phyloP scores from a whole-genome alignment of 1,139 yeast species.

The Spencermartinsiella ligniputridi region DNA sequence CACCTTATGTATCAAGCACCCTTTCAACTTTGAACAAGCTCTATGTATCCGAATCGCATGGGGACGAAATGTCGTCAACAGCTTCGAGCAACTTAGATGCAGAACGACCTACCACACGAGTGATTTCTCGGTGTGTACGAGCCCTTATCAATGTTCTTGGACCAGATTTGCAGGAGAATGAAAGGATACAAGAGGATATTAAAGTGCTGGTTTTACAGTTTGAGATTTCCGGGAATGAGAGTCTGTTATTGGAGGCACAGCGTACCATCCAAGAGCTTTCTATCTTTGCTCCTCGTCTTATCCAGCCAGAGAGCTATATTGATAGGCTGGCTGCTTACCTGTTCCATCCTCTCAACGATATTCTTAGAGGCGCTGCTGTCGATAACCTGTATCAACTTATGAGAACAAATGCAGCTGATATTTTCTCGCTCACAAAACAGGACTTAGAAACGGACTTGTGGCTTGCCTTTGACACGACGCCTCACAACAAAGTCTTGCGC shows the following conservation, averaged over 20 bases:
- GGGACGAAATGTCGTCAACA: slow-evolving; percentile 42
- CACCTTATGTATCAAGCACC: slow-evolving; percentile 40
- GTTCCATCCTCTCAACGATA: slow-evolving; percentile 14
- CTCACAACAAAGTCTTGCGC: slow-evolving; percentile 27
- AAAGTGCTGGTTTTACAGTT: slow-evolving; percentile 30
- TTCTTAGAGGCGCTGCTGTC: slow-evolving; percentile 32
- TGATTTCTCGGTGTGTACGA: slow-evolving; percentile 40
- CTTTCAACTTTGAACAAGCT: slow-evolving; percentile 45
- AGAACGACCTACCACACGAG: slow-evolving; percentile 38
- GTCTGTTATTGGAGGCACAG: slow-evolving; percentile 29
- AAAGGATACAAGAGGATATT: slow-evolving; percentile 22
- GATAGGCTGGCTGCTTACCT: slow-evolving; percentile 28
- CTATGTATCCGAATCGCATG: slow-evolving; percentile 52
- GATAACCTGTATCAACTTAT: slow-evolving; percentile 37
- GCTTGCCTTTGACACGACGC: slow-evolving; percentile 34
- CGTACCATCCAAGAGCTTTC: slow-evolving; percentile 28
- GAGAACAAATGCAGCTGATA: slow-evolving; percentile 29
- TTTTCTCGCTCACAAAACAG: slow-evolving; percentile 31
- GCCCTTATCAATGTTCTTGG: slow-evolving; percentile 46
- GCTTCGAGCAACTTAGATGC: slow-evolving; percentile 46
- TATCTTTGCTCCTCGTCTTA: slow-evolving; percentile 30
- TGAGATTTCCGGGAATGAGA: slow-evolving; percentile 24
- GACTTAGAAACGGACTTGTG: slow-evolving; percentile 35
- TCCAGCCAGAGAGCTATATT: slow-evolving; percentile 27
- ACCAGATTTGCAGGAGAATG: slow-evolving; percentile 42